Evolutionary conservation across 257 asterid species (phyloP), one percentile per base, ranked within the genome.

Genomic region (Handroanthus guayacan): DNA sequence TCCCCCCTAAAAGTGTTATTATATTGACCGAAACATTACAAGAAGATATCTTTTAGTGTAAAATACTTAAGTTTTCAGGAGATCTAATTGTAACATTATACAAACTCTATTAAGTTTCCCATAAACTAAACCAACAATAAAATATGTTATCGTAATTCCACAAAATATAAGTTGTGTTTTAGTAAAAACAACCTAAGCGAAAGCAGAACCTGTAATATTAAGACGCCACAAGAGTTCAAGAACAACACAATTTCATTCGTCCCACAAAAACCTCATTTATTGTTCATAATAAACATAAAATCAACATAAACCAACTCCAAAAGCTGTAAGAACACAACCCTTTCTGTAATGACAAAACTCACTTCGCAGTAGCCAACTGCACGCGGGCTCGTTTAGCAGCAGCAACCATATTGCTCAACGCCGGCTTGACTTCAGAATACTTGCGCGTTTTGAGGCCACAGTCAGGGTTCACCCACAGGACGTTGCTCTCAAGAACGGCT

Each of bases 391-490:
- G 70, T 84, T 90, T 87, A 68, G 94, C 96, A n/a, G 96, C 97
- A 11, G 89, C 80, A 43, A 92, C 97, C 96, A 92, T 88, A 82
- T 87, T 83, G 50, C 36, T 80, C 51, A 92, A 83, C 11, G 97
- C 92, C 0, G 96, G 91, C 75, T 83, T 86, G 9, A 92, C 92
- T 80, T 92, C 94, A 0, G 76, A 25, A 62, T 92, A 92, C 74
- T 87, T 92, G 55, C 96, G 90, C 25, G 97, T 92, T 86, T 92
- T 92, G 36, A 92, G 92, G 60, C 97, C 97, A 71, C 94, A 92
- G 72, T 92, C 97, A 0, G 96, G 97, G 87, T 92, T 92, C 0
- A 92, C 90, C 97, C 97, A 92, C 75, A 90, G 68, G 75, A 84
- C 66, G 64, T 84, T 87, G 76, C 87, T 86, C 38, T 92, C 97